phyloP scores from a whole-genome alignment of 306 rosid genomes.

The Medicago lupulina region DNA sequence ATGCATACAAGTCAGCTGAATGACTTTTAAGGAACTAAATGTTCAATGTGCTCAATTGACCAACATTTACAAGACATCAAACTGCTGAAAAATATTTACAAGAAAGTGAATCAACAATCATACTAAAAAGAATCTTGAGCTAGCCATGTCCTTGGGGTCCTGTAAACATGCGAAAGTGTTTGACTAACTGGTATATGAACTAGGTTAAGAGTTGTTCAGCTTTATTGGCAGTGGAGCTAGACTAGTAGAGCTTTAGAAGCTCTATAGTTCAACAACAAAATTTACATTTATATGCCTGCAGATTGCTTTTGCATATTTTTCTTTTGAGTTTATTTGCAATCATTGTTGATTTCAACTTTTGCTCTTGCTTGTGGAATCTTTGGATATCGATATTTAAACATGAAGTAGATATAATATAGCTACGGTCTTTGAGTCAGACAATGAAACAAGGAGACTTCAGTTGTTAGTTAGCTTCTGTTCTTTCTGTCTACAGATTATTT shows the following conservation, averaged over 20 bases:
- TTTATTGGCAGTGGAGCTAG: not conserved
- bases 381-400: not conserved
- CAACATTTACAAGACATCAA: not conserved
- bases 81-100: not conserved
- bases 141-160: not conserved
- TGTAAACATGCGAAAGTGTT: not conserved
- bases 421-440: constrained; percentile 8
- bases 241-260: not conserved
- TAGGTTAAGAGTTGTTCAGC: not conserved
- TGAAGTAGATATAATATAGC: not conserved
- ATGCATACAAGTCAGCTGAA: not conserved
- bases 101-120: constrained; percentile 2
- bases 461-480: not conserved
- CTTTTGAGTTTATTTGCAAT: not conserved
- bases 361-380: constrained; percentile 15
- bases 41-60: not conserved
- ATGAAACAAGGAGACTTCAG: not conserved
- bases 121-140: not conserved
- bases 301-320: constrained; percentile 14
- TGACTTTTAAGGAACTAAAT: not conserved
- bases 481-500: not conserved
- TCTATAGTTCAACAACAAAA: not conserved
- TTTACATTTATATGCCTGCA: not conserved
- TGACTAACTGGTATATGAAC: not conserved
- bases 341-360: not conserved